Evolutionary conservation across 1,284 basidiomycete genomes (phyloP), one percentile per base, ranked within the genome.

Genomic region (Inonotus hispidus): DNA sequence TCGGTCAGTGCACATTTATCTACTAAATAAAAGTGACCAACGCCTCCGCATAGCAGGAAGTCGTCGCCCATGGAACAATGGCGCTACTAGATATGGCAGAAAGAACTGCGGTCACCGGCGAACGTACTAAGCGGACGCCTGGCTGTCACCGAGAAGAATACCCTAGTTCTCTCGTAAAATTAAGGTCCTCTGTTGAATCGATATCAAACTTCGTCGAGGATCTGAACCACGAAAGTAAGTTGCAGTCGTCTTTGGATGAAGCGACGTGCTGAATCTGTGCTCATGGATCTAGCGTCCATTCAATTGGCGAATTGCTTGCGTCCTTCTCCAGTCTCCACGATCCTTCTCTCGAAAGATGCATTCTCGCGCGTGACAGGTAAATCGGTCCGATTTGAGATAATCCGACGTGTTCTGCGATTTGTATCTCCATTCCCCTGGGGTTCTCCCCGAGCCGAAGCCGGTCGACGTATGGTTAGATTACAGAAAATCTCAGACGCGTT

Each of bases 361-460:
- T 70, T 85, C 0, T 63, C 66, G 16, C 52, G 66, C 1, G 72
- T 80, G 43, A 66, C 69, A 4, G 74, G 79, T 56, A 68, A 69
- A 0, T 66, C 73, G 1, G 68, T 82, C 19, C 78, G 73, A 45
- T 66, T 69, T 47, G 78, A 79, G 1, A 69, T 90, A 25, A 70
- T 88, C 57, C 76, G 83, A 25, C 84, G 87, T 25, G 78, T 85
- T 52, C 72, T 89, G 35, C 87, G 88, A 13, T 87, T 83, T 67
- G 73, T 84, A 46, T 91, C 89, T 1, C 83, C 83, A 50, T 75
- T 80, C 38, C 85, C 88, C 2, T 92, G 90, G 90, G 90, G 90
- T 3, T 82, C 83, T 49, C 65, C 79, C 21, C 76, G 74, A 16
- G 81, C 88, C 3, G 84, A 90, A 67, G 81, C 77, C 1, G 72